Evolutionary conservation across 1,284 basidiomycete species (phyloP).

Genomic region (Malassezia dermatis): DNA sequence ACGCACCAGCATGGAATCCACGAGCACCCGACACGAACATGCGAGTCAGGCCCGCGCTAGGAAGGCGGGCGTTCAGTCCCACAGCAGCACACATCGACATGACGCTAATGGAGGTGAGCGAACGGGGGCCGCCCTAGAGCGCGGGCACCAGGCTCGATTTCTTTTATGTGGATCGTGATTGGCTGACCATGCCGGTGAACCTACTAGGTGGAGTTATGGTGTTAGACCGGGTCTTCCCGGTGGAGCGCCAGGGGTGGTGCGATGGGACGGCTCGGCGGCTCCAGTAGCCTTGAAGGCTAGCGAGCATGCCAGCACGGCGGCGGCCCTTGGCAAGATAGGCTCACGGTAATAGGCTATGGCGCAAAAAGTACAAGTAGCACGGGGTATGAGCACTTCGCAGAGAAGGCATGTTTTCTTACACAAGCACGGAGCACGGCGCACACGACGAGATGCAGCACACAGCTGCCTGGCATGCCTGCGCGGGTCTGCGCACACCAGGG

Average conservation of each 20-base stretch:
- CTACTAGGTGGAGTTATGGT: neutral
- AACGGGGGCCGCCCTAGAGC: neutral
- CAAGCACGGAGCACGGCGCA: neutral
- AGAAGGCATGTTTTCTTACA: neutral
- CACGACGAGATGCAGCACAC: no score
- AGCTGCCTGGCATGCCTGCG: no score
- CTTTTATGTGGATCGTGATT: neutral
- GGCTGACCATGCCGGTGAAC: neutral
- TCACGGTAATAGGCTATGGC: neutral
- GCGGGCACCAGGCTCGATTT: slow-evolving; percentile 3
- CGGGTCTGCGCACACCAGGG: no score
- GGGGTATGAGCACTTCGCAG: neutral
- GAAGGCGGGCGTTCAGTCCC: slow-evolving; percentile 11
- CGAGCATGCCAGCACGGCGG: neutral
- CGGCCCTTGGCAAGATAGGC: no score
- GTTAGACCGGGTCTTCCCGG: slow-evolving; percentile 2
- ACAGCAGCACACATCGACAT: slow-evolving; percentile 15
- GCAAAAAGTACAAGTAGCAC: neutral
- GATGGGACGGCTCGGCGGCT: no score
- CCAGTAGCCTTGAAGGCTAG: neutral
- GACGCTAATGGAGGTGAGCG: slow-evolving; percentile 4
- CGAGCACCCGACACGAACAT: slow-evolving; percentile 2
- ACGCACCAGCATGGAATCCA: slow-evolving; percentile 17
- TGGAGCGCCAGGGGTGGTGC: neutral
- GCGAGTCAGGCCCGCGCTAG: neutral